Evolutionary conservation across 495 filamentous ascomycete genomes (phyloP), one percentile per base, ranked within the genome.

Genomic region (Penicillium bialowiezense): DNA sequence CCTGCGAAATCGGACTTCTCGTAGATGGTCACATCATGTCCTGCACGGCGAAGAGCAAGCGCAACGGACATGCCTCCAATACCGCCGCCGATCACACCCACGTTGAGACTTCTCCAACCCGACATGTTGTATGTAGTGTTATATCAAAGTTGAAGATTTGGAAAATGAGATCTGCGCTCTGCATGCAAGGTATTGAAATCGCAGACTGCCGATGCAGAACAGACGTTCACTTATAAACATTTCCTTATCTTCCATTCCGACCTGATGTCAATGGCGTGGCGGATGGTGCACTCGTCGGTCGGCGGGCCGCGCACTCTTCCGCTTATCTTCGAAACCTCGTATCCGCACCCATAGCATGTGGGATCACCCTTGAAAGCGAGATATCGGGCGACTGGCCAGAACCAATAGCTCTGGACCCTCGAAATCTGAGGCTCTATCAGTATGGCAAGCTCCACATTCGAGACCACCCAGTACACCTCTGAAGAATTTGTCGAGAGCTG

Each of bases 51-150:
- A 20, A 82, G 70, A 8, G 84, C 70, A 51, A 88, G 85, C 1
- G 83, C 82, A 2, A 78, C 77, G 8, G 78, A 78, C 38, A 90
- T 71, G 6, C 86, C 86, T n/a, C 82, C 82, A 26, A 89, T 79
- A 14, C 86, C 86, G 7, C 83, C 86, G 14, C 86, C 86, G 17
- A 86, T 70, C 3, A 89, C 72, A 23, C 80, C 72, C 41, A 84
- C 63, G 24, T 70, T 68, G 8, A 81, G 57, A 20, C 38, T 61
- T 42, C 49, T 59, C 70, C 70, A 73, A 38, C n/a, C n/a, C n/a
- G 56, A 47, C 51, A 51, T 52, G 14, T 23, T 55, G 24, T 23
- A 34, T 17, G 5, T 36, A n/a, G n/a, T n/a, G n/a, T n/a, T n/a
- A n/a, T n/a, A n/a, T n/a, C n/a, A n/a, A n/a, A n/a, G n/a, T n/a